Base-by-base conservation (phyloP, 495 filamentous ascomycete species). In the Articulospora tetracladia region DNA sequence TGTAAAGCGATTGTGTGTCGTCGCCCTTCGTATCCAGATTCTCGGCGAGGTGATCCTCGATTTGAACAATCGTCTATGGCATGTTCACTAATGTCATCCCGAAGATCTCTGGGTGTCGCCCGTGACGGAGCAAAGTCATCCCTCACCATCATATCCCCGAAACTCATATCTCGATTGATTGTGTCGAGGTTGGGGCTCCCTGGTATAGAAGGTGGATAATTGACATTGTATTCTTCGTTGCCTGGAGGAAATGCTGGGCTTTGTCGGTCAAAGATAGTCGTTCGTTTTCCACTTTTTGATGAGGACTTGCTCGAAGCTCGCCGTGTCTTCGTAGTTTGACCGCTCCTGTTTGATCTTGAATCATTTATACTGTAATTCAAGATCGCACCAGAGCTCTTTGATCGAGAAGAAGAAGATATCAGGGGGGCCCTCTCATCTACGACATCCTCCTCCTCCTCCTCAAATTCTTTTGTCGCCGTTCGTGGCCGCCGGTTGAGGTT, bases 121-220 rank as follows among this genome's bases (percentile, higher is more conserved):
- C 71, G 66, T 65, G 68, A 44, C 59, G 72, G 49, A 8, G 74
- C 74, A 56, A 86, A 72, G 19, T 85, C 79, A 62, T 81, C 75
- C 55, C 85, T 82, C 41, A 91, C 79, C 79, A 96, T 84, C 41
- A 86, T 79, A 81, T 96, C 92, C 49, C 90, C 88, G 68, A 85
- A 95, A 57, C 79, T 86, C 78, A 89, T 82, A 72, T 75, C 69
- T 73, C 66, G 58, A 47, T 66, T 32, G 59, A 73, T 22, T 50
- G 76, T 68, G 56, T 83, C 80, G 59, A 84, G 27, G 51, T 75
- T 74, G 0, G 94, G 94, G 20, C 89, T 88, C 4, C 83, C 85
- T 0, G 94, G 94, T 20, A 96, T 84, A 0, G 94, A 98, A 0
- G 94, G 94, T n/a, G 94, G 94, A 66, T 97, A 96, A 67, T 98